Percentiles rank a stretch among this genome's conserved stretches.
Conservation (phyloP, 768 basidiomycete genomes). For the Amanita subjunquillea region DNA sequence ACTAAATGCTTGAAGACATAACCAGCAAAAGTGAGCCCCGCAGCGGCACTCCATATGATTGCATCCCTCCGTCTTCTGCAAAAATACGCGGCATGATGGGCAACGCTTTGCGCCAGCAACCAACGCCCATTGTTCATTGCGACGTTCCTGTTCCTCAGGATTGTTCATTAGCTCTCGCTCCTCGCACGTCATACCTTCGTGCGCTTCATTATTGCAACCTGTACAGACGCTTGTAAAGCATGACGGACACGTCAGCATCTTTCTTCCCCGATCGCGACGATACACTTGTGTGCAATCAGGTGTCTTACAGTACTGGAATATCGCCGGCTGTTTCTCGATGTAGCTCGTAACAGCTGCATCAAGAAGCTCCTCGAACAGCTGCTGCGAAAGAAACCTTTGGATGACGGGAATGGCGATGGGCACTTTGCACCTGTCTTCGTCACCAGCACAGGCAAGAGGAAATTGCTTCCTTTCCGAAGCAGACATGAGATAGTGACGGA, state of each 20-base stretch:
- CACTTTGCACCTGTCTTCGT: constrained; percentile 1
- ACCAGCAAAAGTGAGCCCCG: constrained; percentile 45
- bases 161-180: constrained; percentile 21
- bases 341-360: constrained; percentile 34
- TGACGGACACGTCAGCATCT: constrained; percentile 36
- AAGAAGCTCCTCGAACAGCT: constrained; percentile 31
- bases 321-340: constrained; percentile 30
- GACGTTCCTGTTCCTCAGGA: constrained; percentile 29
- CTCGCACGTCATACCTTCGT: constrained; percentile 42
- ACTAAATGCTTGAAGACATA: constrained; percentile 34
- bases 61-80: constrained; percentile 44
- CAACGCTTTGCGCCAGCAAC: constrained; percentile 33
- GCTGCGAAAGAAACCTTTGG: constrained; percentile 25
- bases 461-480: constrained; percentile 3
- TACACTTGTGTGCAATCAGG: constrained; percentile 47
- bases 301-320: constrained; percentile 44
- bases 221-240: constrained; percentile 42
- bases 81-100: constrained; percentile 31
- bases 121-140: constrained; percentile 30
- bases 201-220: constrained; percentile 36
- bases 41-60: constrained; percentile 47
- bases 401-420: constrained; percentile 30
- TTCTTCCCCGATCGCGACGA: constrained; percentile 8
- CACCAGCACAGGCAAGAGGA: constrained; percentile 3
- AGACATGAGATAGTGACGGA: not conserved